Base-by-base conservation (phyloP, 176 grass and related monocot genomes). In the Oryza coarctata region DNA sequence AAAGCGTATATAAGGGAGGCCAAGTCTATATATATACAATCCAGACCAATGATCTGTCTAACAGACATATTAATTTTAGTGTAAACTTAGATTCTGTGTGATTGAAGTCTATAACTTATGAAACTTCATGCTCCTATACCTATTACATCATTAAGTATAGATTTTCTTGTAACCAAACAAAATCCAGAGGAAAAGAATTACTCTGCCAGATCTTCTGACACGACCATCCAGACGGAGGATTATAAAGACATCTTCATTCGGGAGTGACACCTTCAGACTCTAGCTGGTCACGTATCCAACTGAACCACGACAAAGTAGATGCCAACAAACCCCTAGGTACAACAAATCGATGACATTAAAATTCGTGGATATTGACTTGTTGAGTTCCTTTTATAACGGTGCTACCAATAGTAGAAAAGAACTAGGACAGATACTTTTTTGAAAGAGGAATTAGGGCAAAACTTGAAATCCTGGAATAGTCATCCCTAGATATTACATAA, bases 181-280 rank as follows among this genome's bases (percentile, higher is more conserved):
- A 61, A 22, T 17, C 20, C 17, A 80, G 1, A 57, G 15, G 22
- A 63, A 43, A 66, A 81, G 20, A 80, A 85, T 84, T 95, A 95
- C 93, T 90, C 81, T 93, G 83, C 93, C 89, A 50, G 93, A 99
- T 93, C 89, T 99, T 92, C 96, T 84, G 62, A 95, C 87, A 83
- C 89, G 96, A 5, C 91, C 93, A 90, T 95, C 91, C 29, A 99
- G 76, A 83, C 93, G 91, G 47, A 99, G 84, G 57, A 95, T 93
- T 70, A 95, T 90, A 69, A 88, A 99, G 33, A 99, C 89, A 77
- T 94, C 93, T 74, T 95, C 91, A 80, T 89, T n/a, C 89, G 18
- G 93, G 89, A 78, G 75, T 82, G 74, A 99, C 93, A 77, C 80
- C 89, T 90, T 99, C 93, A 25, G 90, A 87, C 30, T 90, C 88